These are phyloP conservation scores for Coemansia erecta DNA, from an alignment of 192 early-diverging fungal species.

Conservation along the genomic window DNA sequence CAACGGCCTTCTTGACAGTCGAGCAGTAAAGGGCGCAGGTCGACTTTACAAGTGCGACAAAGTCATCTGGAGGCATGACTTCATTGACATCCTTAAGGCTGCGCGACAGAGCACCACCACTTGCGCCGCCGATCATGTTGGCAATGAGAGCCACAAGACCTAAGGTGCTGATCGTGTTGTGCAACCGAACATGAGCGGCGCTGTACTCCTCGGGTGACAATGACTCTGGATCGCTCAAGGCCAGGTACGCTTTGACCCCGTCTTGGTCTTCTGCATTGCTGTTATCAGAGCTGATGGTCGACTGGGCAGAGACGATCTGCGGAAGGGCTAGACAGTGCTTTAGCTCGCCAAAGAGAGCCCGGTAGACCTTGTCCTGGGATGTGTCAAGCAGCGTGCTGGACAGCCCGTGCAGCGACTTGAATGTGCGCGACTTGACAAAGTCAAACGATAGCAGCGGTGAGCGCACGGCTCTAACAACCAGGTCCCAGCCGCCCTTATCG, in stretches of 20 bases:
- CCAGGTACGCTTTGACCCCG: constrained; percentile 22
- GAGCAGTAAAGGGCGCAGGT: constrained; percentile 22
- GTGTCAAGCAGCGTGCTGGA: constrained; percentile 47
- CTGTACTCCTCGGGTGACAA: constrained; percentile 26
- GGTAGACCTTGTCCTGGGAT: constrained; percentile 40
- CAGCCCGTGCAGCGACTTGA: constrained; percentile 46
- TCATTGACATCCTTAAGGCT: constrained; percentile 33
- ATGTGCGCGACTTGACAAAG: constrained; percentile 52
- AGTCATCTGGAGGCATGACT: constrained; percentile 29
- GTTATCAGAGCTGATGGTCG: not conserved
- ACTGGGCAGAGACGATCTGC: not conserved
- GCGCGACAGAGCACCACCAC: constrained; percentile 38
- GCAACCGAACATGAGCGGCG: constrained; percentile 19
- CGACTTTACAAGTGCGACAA: constrained; percentile 19
- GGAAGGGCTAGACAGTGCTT: constrained; percentile 22
- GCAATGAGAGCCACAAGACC: constrained; percentile 39
- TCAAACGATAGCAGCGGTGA: constrained; percentile 51
- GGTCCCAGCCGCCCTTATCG: constrained; percentile 47
- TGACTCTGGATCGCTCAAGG: constrained; percentile 26
- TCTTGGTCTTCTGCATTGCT: not conserved
- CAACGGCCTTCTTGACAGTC: constrained; percentile 33
- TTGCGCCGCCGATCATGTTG: constrained; percentile 34
- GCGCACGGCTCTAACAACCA: constrained; percentile 36
- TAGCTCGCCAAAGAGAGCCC: constrained; percentile 34
- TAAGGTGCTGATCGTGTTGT: constrained; percentile 30